Conservation (phyloP, 441 rosid genomes). For the Gossypium laxum region DNA sequence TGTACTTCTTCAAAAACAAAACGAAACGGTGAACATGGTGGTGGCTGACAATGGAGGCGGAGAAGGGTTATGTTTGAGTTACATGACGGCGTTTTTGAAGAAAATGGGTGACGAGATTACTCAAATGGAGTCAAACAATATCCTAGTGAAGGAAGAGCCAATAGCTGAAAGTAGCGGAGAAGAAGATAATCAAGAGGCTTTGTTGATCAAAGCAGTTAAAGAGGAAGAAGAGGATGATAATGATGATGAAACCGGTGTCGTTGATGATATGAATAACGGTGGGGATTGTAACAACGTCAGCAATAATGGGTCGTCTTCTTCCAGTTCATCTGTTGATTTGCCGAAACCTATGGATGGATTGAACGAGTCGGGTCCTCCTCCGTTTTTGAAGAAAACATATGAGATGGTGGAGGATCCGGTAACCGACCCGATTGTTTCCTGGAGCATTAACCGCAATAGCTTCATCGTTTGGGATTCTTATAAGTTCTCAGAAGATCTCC, state of each 20-base stretch:
- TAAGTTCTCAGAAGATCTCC: conserved; percentile 31
- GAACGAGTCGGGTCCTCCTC: conserved; percentile 40
- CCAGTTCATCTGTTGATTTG: conserved; percentile 20
- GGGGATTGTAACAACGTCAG: not conserved
- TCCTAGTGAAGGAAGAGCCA: not conserved
- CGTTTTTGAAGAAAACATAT: conserved; percentile 41
- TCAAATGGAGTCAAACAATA: not conserved
- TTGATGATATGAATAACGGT: not conserved
- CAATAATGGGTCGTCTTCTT: conserved; percentile 21
- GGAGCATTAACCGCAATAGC: conserved; percentile 38
- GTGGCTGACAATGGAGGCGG: conserved; percentile 3
- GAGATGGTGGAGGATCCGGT: conserved; percentile 44
- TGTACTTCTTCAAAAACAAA: not conserved
- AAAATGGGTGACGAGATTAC: not conserved
- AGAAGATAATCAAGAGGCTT: not conserved
- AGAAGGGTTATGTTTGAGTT: not conserved
- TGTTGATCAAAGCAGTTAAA: not conserved
- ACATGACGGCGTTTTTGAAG: not conserved
- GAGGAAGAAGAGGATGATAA: conserved; percentile 14
- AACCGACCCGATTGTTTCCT: conserved; percentile 37
- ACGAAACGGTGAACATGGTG: not conserved
- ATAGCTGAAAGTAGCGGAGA: not conserved
- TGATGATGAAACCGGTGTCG: not conserved
- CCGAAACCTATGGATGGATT: conserved; percentile 46
- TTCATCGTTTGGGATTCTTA: conserved; percentile 47